Conservation (phyloP, 768 basidiomycete species). For the Agaricus blazei region DNA sequence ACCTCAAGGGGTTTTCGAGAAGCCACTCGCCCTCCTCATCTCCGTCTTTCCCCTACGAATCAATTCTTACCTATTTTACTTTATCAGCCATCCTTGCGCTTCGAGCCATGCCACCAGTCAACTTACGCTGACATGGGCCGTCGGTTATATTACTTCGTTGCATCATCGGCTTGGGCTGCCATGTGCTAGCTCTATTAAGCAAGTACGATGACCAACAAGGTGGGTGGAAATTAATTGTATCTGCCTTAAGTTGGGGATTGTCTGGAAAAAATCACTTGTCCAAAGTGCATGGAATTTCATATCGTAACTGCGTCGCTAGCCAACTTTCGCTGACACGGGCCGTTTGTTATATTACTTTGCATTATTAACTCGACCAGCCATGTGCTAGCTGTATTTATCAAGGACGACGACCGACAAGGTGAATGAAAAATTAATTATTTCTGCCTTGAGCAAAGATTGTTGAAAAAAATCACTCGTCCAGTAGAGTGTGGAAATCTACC, state of each 20-base stretch:
- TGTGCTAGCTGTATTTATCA: no score
- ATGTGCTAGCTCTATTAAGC: no score
- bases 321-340: not conserved
- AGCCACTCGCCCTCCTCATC: not conserved
- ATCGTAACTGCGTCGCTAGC: no score
- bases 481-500: no score
- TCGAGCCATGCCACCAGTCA: not conserved
- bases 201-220: no score
- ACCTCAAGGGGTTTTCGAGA: not conserved
- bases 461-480: no score
- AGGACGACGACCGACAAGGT: no score
- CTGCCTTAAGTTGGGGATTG: not conserved
- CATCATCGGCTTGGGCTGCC: no score
- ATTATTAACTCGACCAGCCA: not conserved
- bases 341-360: not conserved
- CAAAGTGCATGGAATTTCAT: no score
- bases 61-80: not conserved
- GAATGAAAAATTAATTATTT: no score
- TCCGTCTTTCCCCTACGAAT: not conserved
- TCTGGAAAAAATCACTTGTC: not conserved
- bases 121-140: not conserved
- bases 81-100: not conserved
- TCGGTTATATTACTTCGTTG: not conserved
- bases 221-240: not conserved
- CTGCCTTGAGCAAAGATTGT: no score